Evolutionary conservation across 257 asterid species (phyloP), one percentile per base, ranked within the genome.

Genomic region (Solanum medicagineum): DNA sequence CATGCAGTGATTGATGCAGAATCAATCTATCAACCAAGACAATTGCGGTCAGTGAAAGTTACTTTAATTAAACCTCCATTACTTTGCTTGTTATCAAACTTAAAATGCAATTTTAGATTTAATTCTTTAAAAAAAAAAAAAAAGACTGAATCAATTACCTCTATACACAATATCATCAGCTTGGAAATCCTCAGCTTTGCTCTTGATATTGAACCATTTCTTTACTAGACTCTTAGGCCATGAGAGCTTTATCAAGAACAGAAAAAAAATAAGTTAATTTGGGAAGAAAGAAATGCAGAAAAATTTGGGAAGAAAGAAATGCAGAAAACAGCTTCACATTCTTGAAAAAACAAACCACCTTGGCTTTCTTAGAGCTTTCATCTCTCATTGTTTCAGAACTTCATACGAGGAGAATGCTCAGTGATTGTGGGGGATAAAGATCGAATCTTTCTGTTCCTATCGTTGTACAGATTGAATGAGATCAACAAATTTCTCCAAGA

Each of bases 151-250:
- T 45, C 29, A 89, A 86, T 90, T 86, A 91, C 98, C 97, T 90
- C 89, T 88, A 71, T 54, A 86, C 71, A 89, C 89, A 88, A 93
- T 87, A 91, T 92, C 98, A 89, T 94, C 99, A 54, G 99, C 98
- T 83, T 97, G 99, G 85, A 92, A 95, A 81, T 97, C 98, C 89
- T 95, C 96, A 24, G 94, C 90, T 86, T 93, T 94, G 93, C 90
- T 90, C 90, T 86, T 95, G 91, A 93, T 89, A 88, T 97, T 94
- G 94, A 97, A 90, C 99, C 96, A 95, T 94, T 97, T 97, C 94
- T 97, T 95, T 86, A 97, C 96, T 70, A 97, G 93, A 47, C 94
- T 90, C 90, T 95, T 97, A 22, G 98, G 90, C 98, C 98, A 95
- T 59, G 98, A 92, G 91, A 92, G 83, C 98, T 95, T 84, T 88